Base-by-base conservation (phyloP, 1,284 basidiomycete species). In the Amylostereum areolatum region DNA sequence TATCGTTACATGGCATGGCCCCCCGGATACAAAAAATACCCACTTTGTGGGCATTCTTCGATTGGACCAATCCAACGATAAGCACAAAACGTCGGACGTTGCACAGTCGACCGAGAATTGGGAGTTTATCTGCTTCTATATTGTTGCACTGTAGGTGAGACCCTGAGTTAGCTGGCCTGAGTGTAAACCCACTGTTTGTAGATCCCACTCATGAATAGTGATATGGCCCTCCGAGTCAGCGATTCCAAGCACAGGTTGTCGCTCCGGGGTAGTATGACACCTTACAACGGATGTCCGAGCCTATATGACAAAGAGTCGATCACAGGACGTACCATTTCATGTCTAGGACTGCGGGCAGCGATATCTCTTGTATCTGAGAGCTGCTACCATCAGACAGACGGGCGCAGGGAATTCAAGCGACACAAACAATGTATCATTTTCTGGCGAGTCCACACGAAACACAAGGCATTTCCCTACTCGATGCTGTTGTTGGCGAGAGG, bases 51-150 rank as follows among this genome's bases (percentile, higher is more conserved):
- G 64, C 24, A 52, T 62, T 46, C 76, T 72, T 7, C 86, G 75
- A 56, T 86, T 85, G 1, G 87, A 88, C 89, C 91, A 96, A 63
- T 95, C 93, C 25, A 96, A 69, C 2, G 92, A 95, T 24, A 97
- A 77, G 59, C 89, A 92, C 1, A 97, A 70, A 1, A 75, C 75
- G 12, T 81, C 74, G 0, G 75, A 62, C 0, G 80, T 62, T 7
- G 83, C 79, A 42, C 85, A 82, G 36, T 70, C 64, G n/a, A 92
- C 63, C 0, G 66, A 71, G 37, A 81, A 71, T 2, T 73, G 52
- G 31, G 63, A 61, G 6, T 64, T 56, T n/a, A 92, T 63, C 50
- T 56, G 64, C 52, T 65, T 65, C 81, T 83, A 59, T 39, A 32
- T 46, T 31, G 50, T 48, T 25, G 51, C 10, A 40, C 5, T 27